A percentile compares a stretch with the other conserved stretches of the same genome.
Conservation (phyloP, 495 filamentous ascomycete species). For the Lasiosphaeria hispida region DNA sequence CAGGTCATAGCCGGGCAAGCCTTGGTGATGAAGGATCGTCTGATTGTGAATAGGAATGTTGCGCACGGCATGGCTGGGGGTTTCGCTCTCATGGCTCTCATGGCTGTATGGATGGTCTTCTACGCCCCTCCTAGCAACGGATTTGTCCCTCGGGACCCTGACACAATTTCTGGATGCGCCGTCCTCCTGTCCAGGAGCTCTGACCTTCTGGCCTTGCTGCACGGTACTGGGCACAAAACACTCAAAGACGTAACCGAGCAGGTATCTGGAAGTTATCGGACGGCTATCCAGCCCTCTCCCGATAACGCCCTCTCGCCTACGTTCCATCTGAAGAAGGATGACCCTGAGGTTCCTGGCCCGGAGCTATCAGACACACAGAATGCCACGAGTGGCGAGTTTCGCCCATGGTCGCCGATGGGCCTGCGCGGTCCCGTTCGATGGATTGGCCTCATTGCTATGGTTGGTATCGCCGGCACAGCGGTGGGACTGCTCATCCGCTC, state of each 20-base stretch:
- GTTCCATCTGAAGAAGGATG: conserved; percentile 1
- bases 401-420: conserved; percentile 1
- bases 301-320: neutral
- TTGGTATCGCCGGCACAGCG: neutral
- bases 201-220: neutral
- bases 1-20: neutral
- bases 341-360: neutral
- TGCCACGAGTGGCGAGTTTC: neutral
- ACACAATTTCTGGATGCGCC: conserved; percentile 1
- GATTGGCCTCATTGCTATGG: neutral
- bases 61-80: conserved; percentile 6
- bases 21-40: neutral
- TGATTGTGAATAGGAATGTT: conserved; percentile 6
- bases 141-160: conserved; percentile 6
- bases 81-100: conserved; percentile 7
- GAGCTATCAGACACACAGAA: no score
- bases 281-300: neutral
- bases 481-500: conserved; percentile 2
- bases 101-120: conserved; percentile 8
- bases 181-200: conserved; percentile 7
- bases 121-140: neutral
- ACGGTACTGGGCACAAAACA: neutral
- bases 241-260: neutral
- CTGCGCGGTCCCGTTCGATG: neutral
- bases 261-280: neutral